phyloP scores from a whole-genome alignment of 2,329 filamentous ascomycete genomes.

The Neopestalotiopsis sp. region DNA sequence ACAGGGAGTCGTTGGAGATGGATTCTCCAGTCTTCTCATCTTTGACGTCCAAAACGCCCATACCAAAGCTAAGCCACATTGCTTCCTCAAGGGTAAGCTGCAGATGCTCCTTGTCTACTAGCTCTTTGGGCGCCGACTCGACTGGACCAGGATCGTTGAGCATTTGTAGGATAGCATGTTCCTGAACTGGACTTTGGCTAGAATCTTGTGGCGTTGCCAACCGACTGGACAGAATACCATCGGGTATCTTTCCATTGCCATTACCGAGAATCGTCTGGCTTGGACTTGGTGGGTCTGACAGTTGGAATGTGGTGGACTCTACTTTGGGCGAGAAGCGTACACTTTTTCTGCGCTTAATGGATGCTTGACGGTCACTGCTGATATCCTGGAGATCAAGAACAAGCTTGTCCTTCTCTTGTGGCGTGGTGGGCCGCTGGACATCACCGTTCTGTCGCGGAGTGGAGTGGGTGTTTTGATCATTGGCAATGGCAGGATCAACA shows the following conservation, averaged over 20 bases:
- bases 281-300: conserved; percentile 56
- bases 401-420: conserved; percentile 16
- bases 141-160: background rate
- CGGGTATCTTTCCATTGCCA: conserved; percentile 26
- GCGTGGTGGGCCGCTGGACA: conserved; percentile 19
- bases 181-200: background rate
- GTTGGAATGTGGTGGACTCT: conserved; percentile 65
- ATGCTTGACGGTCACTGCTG: conserved; percentile 9
- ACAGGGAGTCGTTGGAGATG: conserved; percentile 61
- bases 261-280: conserved; percentile 35
- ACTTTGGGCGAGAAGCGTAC: conserved; percentile 74
- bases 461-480: background rate
- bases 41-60: conserved; percentile 74
- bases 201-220: conserved; percentile 20
- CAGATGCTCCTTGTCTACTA: conserved; percentile 76
- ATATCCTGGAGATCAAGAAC: conserved; percentile 22
- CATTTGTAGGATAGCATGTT: background rate
- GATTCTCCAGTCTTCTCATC: conserved; percentile 50
- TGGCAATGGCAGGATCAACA: background rate
- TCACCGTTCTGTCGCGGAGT: conserved; percentile 18
- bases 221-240: conserved; percentile 23
- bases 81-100: conserved; percentile 90
- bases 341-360: conserved; percentile 59
- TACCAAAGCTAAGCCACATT: conserved; percentile 83
- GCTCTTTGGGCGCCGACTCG: conserved; percentile 22